Percentiles rank a stretch among this genome's conserved stretches.
These are phyloP conservation scores for Laguncularia racemosa DNA, from an alignment of 345 rosid genomes.

Conservation along the genomic window DNA sequence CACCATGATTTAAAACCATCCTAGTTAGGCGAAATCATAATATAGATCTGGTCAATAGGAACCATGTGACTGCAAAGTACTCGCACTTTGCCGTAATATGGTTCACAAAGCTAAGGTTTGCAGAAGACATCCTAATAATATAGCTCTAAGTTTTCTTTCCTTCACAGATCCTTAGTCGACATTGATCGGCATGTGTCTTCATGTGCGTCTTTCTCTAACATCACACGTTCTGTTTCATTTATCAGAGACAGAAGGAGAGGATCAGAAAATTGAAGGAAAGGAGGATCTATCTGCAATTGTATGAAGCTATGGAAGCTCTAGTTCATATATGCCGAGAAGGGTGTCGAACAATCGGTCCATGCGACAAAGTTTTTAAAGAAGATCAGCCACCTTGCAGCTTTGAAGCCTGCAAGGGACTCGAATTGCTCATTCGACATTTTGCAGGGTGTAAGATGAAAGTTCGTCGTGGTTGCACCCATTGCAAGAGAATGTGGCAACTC, in stretches of 20 bases:
- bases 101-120: too few species aligned
- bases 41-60: too few species aligned
- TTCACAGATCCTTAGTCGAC: too few species aligned
- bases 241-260: constrained; percentile 50
- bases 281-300: constrained; percentile 59
- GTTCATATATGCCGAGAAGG: constrained; percentile 93
- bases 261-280: constrained; percentile 41
- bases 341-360: constrained; percentile 82
- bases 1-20: too few species aligned
- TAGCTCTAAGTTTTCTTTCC: too few species aligned
- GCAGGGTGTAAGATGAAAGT: constrained; percentile 65
- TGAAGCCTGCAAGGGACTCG: constrained; percentile 76
- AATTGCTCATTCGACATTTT: constrained; percentile 70
- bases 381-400: constrained; percentile 50
- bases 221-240: too few species aligned
- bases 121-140: too few species aligned
- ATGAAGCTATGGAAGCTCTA: constrained; percentile 91
- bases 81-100: too few species aligned
- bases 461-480: constrained; percentile 70
- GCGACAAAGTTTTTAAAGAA: constrained; percentile 51
- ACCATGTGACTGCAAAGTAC: too few species aligned
- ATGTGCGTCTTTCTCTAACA: too few species aligned
- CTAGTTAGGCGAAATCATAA: too few species aligned
- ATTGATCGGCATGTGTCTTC: too few species aligned
- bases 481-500: constrained; percentile 97